Evolutionary conservation across 192 early-diverging fungal species (phyloP), one percentile per base, ranked within the genome.

Genomic region (Chytriomyces sp.): DNA sequence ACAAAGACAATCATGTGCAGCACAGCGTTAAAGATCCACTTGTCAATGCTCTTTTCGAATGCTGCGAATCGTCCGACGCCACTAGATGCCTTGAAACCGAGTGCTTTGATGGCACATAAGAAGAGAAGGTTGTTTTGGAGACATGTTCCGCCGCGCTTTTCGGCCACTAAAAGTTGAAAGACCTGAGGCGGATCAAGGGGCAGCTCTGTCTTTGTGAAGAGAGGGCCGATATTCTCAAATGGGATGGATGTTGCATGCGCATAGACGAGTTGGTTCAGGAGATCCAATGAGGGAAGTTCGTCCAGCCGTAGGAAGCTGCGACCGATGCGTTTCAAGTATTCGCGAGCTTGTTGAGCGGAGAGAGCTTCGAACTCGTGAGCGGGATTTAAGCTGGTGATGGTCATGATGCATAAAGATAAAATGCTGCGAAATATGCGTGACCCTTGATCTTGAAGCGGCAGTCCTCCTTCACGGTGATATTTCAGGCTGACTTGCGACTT

Each of bases 1-100:
- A 68, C 6, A 46, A 68, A 68, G 9, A 68, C 66, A 68, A 68
- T 48, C 66, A 68, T 68, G 23, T 68, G 66, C 6, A 45, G 35
- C 16, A 24, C 11, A 16, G 66, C 45, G 23, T 45, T 45, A 4
- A 47, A 45, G 9, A 46, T 18, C 10, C 43, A 68, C 16, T 44
- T 20, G 5, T 68, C 43, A 13, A 24, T 46, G 11, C 16, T 7
- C 9, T 28, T 16, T 16, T 68, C 66, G 43, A 28, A 68, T 13
- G 23, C 66, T 8, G 16, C 9, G 23, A 11, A 28, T 48, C 66
- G 66, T 6, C 43, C 66, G 47, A 68, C 66, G 1, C 66, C 66
- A 4, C 43, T 13, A 18, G 66, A 47, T 45, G 66, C 44, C 9
- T 68, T 24, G 45, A 68, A 68, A 10, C 66, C 66, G 23, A 68